phyloP scores from a whole-genome alignment of 2,329 filamentous ascomycete species.

The Scedosporium boydii region DNA sequence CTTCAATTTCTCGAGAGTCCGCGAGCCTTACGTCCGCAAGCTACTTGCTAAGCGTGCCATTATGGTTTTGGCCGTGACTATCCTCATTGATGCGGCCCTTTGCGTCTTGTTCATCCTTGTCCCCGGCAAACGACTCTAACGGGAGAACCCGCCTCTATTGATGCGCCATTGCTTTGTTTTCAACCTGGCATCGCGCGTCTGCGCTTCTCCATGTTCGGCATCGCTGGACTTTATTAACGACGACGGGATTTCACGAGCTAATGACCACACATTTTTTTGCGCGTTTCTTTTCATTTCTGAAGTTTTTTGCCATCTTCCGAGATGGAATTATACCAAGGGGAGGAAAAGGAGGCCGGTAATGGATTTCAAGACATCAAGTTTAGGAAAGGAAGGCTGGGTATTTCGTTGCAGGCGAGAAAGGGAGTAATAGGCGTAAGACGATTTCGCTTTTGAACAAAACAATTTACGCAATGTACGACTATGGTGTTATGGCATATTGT shows the following conservation, averaged over 20 bases:
- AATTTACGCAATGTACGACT: neutral
- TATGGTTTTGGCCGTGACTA: constrained; percentile 69
- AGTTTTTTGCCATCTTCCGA: constrained; percentile 1
- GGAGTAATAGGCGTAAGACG: neutral
- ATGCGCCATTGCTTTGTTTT: neutral
- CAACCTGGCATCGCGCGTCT: neutral
- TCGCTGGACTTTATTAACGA: neutral
- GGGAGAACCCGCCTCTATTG: neutral
- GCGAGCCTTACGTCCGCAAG: constrained; percentile 83
- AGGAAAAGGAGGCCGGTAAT: neutral
- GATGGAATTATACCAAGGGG: constrained; percentile 3
- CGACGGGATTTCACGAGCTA: constrained; percentile 2
- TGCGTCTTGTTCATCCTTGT: constrained; percentile 91
- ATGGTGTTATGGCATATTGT: neutral
- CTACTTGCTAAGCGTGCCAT: constrained; percentile 75
- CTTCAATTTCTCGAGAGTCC: constrained; percentile 79
- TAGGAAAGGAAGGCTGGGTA: neutral
- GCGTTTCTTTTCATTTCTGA: constrained; percentile 9
- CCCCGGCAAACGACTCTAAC: constrained; percentile 70
- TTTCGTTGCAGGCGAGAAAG: neutral
- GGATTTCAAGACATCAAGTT: neutral
- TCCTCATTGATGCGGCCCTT: constrained; percentile 69
- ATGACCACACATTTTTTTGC: neutral
- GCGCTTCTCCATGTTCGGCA: neutral
- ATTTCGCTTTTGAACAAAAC: neutral